Evolutionary conservation across 2,329 filamentous ascomycete species (phyloP), one percentile per base, ranked within the genome.

Genomic region (Didymella pomorum): DNA sequence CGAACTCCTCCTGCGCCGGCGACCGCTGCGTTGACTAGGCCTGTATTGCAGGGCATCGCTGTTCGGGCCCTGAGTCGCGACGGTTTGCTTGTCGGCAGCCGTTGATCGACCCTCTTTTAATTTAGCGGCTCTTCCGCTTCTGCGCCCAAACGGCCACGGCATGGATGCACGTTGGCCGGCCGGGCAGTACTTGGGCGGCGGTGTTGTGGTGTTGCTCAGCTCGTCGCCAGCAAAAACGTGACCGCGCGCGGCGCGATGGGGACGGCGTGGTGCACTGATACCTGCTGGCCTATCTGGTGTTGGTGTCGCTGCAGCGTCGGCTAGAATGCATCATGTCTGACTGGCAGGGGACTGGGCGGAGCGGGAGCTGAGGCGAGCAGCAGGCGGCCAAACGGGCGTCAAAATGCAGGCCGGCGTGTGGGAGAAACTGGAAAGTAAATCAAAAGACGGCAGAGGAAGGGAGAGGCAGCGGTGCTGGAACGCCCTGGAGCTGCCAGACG

Each of bases 81-180:
- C 56, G 49, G 64, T 55, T 52, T 65, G 62, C 43, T 61, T 79
- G 73, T 87, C 82, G 71, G 82, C 77, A 69, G 84, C 84, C 59
- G 83, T 79, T 67, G 70, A 37, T 52, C 63, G 68, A 64, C 66
- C 72, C 58, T 74, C 70, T 73, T 74, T 75, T 65, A 71, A 66
- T 69, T 83, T 83, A 67, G 83, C 84, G 76, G 86, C 86, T 78
- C 88, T 88, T 78, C 87, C 88, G 79, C 85, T 88, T 79, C 84
- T 89, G 72, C 89, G 87, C 78, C 88, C 84, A 78, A 96, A 96
- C 61, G 89, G 91, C 92, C 92, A 96, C 78, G 89, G 87, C 91
- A 94, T 94, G 59, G 64, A 57, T 54, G 56, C 56, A 58, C 45
- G 51, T 4, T 54, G 56, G 45, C 51, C 56, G 46, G 50, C 45